Evolutionary conservation across 2,329 filamentous ascomycete species (phyloP), one percentile per base, ranked within the genome.

Genomic region (Verruconis gallopava): DNA sequence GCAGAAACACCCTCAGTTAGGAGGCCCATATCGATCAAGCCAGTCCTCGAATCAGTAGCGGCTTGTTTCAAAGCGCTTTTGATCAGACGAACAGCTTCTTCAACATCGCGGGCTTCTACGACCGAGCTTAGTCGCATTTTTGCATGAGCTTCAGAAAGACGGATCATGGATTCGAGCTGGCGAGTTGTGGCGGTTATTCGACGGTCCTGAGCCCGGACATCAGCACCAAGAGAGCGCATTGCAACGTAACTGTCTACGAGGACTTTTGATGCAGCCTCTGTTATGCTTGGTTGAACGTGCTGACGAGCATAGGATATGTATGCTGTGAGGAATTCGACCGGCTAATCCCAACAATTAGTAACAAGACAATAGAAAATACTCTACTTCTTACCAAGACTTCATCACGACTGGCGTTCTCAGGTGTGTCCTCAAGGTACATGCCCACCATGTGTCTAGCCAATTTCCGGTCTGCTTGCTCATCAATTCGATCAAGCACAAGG

Each of bases 161-260:
- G 89, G 57, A 98, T 96, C 93, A 98, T 98, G 36, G 82, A 91
- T 65, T 98, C 93, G 4, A 98, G 72, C 63, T 98, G 91, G 57
- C 91, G 77, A 1, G 93, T 98, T 3, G 91, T 98, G 32, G 91
- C 91, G 0, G 91, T 98, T 65, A 98, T 98, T 50, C 91, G 85
- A 61, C 93, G 89, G 62, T 98, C 93, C 3, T 84, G 76, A 2
- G 86, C 74, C 38, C 89, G 85, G 17, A 71, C 62, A 46, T 71
- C 67, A 34, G 67, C 63, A 47, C 91, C 91, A 0, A 98, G 77
- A 55, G 88, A 85, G 49, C 91, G 86, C 85, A 98, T 95, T 46
- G 81, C 82, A 36, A 96, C 83, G 57, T 98, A 98, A 21, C 85
- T 76, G 33, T 83, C 74, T 2, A 93, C 81, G 3, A 98, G 78